Evolutionary conservation across 805 yeast genomes (phyloP).

Genomic region (Metschnikowia cerradonensis): DNA sequence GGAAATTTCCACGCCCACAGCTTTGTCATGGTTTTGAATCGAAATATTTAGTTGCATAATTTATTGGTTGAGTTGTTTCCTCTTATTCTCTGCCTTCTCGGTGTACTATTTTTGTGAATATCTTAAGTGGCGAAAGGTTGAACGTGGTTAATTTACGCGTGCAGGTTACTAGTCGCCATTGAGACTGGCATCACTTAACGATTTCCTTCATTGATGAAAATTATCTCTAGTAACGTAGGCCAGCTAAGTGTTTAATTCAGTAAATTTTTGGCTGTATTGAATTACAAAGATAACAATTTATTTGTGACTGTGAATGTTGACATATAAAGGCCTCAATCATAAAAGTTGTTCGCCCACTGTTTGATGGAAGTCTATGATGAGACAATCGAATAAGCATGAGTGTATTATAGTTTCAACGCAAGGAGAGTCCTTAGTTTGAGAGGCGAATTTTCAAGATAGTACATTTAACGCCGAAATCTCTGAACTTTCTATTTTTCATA

Average conservation of each 20-base stretch:
- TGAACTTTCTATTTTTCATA: not conserved
- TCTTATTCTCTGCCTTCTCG: not conserved
- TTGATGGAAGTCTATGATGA: not conserved
- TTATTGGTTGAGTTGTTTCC: not conserved
- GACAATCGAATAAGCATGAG: no score
- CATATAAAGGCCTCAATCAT: not conserved
- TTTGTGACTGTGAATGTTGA: not conserved
- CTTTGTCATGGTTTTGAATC: conserved; percentile 19
- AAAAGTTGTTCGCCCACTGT: no score
- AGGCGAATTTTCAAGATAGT: not conserved
- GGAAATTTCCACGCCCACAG: conserved; percentile 56
- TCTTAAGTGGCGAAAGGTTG: not conserved
- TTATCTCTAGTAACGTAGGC: not conserved
- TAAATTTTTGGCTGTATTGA: not conserved
- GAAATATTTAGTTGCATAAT: conserved; percentile 18
- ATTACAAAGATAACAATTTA: not conserved
- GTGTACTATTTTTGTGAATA: not conserved
- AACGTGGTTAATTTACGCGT: not conserved
- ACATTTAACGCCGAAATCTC: not conserved
- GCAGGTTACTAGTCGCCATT: not conserved
- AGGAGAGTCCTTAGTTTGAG: not conserved
- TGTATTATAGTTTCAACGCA: not conserved
- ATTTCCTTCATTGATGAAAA: not conserved
- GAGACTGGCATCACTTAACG: not conserved
- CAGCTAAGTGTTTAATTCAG: not conserved